Evolutionary conservation across 495 filamentous ascomycete species (phyloP).

Genomic region (Penicillium nucicola): DNA sequence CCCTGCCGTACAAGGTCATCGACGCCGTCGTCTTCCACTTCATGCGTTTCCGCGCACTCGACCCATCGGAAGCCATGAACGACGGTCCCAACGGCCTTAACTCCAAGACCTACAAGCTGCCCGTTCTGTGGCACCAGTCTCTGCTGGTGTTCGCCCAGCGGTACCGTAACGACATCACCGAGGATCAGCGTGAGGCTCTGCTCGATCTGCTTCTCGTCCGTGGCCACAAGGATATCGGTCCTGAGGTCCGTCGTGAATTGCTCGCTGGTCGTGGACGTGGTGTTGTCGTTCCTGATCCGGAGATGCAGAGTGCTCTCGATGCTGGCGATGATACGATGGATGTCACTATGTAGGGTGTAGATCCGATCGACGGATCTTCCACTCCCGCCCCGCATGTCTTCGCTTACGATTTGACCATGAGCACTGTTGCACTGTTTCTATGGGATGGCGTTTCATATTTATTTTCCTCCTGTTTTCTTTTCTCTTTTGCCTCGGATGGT

Average conservation of each 20-base stretch:
- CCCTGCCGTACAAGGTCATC: slow-evolving; percentile 89
- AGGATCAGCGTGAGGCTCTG: slow-evolving; percentile 89
- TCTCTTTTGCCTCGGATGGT: slow-evolving; percentile 8
- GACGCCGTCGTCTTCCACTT: slow-evolving; percentile 97
- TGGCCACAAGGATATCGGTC: slow-evolving; percentile 84
- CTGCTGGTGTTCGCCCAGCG: slow-evolving; percentile 88
- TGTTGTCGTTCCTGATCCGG: slow-evolving; percentile 57
- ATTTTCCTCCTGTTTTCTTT: slow-evolving; percentile 9
- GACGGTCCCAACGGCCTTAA: slow-evolving; percentile 34
- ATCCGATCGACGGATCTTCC: background rate
- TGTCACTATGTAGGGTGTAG: slow-evolving; percentile 44
- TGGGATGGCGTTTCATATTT: slow-evolving; percentile 33
- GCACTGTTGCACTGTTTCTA: slow-evolving; percentile 18
- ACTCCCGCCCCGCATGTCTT: slow-evolving; percentile 16
- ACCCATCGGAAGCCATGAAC: slow-evolving; percentile 45
- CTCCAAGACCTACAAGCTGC: slow-evolving; percentile 58
- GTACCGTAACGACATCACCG: slow-evolving; percentile 89
- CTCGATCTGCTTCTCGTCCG: slow-evolving; percentile 83
- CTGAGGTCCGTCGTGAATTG: slow-evolving; percentile 87
- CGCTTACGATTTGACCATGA: slow-evolving; percentile 32
- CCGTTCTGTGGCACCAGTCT: slow-evolving; percentile 88
- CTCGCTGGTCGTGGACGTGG: slow-evolving; percentile 86
- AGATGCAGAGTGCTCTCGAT: slow-evolving; percentile 51
- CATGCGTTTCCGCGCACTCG: slow-evolving; percentile 71
- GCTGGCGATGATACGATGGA: slow-evolving; percentile 94